A percentile compares a stretch with the other conserved stretches of the same genome.
Conservation (phyloP, 257 asterid species). For the Solanum peruvianum region DNA sequence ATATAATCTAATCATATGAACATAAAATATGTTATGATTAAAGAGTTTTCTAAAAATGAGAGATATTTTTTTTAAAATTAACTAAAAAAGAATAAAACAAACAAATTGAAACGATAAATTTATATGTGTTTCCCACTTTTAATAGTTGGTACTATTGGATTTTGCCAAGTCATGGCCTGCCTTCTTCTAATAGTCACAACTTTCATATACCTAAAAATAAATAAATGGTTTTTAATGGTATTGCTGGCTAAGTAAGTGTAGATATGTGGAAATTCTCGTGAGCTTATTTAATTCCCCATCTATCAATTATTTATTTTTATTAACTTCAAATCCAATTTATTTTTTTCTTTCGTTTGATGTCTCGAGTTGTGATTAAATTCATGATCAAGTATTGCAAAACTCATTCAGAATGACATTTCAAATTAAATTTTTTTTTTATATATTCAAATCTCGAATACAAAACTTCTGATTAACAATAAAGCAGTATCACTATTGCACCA, state of each 20-base stretch:
- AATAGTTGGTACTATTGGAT: conserved; percentile 2
- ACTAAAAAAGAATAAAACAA: no score
- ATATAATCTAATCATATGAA: no score
- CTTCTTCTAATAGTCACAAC: background rate
- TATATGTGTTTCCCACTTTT: background rate
- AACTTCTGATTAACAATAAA: no score
- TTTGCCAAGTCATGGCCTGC: background rate
- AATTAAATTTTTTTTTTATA: no score
- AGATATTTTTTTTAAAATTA: rapidly evolving
- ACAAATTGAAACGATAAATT: background rate
- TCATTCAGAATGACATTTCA: no score
- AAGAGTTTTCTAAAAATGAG: no score
- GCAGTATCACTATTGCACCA: rapidly evolving
- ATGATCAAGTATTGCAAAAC: no score
- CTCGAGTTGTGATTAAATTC: no score
- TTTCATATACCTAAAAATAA: background rate
- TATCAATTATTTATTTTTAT: background rate
- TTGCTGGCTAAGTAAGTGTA: background rate
- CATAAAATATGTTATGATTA: no score
- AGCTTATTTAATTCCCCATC: conserved; percentile 23
- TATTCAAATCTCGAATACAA: no score
- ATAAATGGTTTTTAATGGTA: conserved; percentile 3
- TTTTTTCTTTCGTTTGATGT: no score
- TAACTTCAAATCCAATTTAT: background rate
- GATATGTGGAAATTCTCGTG: conserved; percentile 29